Evolutionary conservation across 225 moss, liverwort and hornwort genomes (phyloP).

Genomic region (Bryum argenteum): DNA sequence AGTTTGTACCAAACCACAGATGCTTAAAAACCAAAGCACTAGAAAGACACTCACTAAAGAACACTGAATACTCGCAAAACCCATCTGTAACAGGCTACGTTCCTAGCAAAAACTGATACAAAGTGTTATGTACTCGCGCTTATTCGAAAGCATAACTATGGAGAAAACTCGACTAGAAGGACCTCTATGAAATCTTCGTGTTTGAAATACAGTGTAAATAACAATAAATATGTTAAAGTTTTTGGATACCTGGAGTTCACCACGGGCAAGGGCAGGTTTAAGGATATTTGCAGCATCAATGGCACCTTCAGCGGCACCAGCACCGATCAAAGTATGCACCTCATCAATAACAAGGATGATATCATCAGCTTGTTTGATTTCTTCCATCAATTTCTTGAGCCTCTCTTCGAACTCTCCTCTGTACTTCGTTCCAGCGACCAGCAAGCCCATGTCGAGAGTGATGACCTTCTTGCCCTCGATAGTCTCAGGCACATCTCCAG

Average conservation of each 20-base stretch:
- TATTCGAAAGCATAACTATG: no score
- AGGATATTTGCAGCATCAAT: constrained; percentile 97
- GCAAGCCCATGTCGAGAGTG: constrained; percentile 91
- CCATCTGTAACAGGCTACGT: no score
- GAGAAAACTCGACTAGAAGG: no score
- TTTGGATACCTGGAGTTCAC: constrained; percentile 78
- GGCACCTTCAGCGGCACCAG: constrained; percentile 97
- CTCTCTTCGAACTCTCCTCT: constrained; percentile 98
- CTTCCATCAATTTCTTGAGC: constrained; percentile 97
- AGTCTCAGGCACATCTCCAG: constrained; percentile 94
- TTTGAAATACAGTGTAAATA: no score
- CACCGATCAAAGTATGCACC: constrained; percentile 95
- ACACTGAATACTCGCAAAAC: no score
- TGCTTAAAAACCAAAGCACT: not conserved
- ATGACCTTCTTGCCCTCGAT: constrained; percentile 98
- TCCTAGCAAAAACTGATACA: no score
- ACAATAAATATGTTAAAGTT: no score
- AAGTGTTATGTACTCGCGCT: no score
- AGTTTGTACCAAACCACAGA: not conserved
- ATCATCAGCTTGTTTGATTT: constrained; percentile 97
- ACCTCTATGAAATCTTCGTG: no score
- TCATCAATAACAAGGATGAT: constrained; percentile 97
- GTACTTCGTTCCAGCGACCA: constrained; percentile 96
- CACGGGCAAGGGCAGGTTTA: constrained; percentile 96
- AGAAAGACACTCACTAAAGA: no score